phyloP scores from a whole-genome alignment of 2,329 filamentous ascomycete species.

The Penicillium sp. region DNA sequence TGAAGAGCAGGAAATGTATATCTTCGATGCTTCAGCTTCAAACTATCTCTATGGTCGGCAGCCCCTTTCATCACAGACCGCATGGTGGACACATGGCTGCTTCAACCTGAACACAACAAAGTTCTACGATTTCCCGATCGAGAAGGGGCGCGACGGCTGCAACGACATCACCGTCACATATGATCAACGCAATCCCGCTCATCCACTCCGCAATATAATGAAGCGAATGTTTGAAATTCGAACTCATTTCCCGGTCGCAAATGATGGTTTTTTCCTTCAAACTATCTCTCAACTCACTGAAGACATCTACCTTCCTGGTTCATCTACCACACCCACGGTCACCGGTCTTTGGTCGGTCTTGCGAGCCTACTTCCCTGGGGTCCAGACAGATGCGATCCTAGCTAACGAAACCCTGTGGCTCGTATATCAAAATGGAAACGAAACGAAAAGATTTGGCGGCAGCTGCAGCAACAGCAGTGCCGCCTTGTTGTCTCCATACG shows the following conservation, averaged over 20 bases:
- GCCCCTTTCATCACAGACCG: slow-evolving; percentile 60
- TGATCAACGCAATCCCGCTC: slow-evolving; percentile 64
- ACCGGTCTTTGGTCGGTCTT: slow-evolving; percentile 62
- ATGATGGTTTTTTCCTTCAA: slow-evolving; percentile 58
- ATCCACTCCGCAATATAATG: slow-evolving; percentile 61
- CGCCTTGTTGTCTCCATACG: slow-evolving; percentile 59
- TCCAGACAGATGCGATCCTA: slow-evolving; percentile 52
- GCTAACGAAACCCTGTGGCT: slow-evolving; percentile 50
- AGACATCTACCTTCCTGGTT: slow-evolving; percentile 54
- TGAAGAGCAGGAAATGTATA: slow-evolving; percentile 67
- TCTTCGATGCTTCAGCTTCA: slow-evolving; percentile 62
- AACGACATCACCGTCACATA: slow-evolving; percentile 57
- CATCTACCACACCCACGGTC: slow-evolving; percentile 54
- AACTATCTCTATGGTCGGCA: slow-evolving; percentile 68
- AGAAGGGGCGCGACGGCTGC: slow-evolving; percentile 56
- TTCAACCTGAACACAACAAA: slow-evolving; percentile 58
- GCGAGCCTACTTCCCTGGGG: slow-evolving; percentile 51
- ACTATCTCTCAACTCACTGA: slow-evolving; percentile 59
- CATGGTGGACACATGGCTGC: slow-evolving; percentile 67
- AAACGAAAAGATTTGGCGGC: slow-evolving; percentile 55
- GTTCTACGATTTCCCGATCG: slow-evolving; percentile 59
- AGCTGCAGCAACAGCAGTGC: slow-evolving; percentile 53
- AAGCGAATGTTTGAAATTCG: slow-evolving; percentile 64
- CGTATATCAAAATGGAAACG: slow-evolving; percentile 49
- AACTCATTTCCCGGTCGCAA: slow-evolving; percentile 57